phyloP scores from a whole-genome alignment of 805 yeast species.

The Schwanniomyces vanrijiae region DNA sequence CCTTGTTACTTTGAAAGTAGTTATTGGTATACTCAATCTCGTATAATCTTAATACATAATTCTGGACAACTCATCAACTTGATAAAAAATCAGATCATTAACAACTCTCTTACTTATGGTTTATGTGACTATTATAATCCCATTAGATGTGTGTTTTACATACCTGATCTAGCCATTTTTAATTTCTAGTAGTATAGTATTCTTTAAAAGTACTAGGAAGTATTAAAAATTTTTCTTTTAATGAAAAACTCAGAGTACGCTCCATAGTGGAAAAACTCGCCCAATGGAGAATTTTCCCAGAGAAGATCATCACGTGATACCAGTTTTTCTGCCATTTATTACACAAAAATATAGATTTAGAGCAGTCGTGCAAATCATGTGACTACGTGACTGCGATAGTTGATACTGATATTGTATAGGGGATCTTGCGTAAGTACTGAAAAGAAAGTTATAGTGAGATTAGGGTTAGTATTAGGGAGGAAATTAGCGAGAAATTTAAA shows the following conservation, averaged over 20 bases:
- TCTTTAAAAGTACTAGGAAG: slow-evolving; percentile 1
- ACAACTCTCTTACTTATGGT: slow-evolving; percentile 1
- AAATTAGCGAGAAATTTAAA: background rate
- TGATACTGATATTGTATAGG: background rate
- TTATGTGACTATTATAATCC: background rate
- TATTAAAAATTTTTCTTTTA: slow-evolving; percentile 1
- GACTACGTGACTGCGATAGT: background rate
- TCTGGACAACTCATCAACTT: background rate
- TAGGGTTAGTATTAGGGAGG: background rate
- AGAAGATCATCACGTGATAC: background rate
- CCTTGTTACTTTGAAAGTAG: background rate
- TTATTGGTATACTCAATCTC: background rate
- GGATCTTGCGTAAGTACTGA: too few species aligned
- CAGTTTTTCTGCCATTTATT: background rate
- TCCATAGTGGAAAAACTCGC: slow-evolving; percentile 1
- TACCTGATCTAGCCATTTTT: slow-evolving; percentile 69
- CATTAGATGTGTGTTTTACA: slow-evolving; percentile 25
- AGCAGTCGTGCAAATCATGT: background rate
- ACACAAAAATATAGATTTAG: background rate
- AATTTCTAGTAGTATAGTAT: slow-evolving; percentile 10
- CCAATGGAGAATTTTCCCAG: slow-evolving; percentile 2
- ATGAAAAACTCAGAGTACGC: background rate
- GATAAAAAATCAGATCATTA: slow-evolving; percentile 1
- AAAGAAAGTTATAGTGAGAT: too few species aligned
- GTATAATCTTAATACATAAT: background rate